Evolutionary conservation across 495 filamentous ascomycete genomes (phyloP), one percentile per base, ranked within the genome.

Genomic region (Aspergillus nanangensis): DNA sequence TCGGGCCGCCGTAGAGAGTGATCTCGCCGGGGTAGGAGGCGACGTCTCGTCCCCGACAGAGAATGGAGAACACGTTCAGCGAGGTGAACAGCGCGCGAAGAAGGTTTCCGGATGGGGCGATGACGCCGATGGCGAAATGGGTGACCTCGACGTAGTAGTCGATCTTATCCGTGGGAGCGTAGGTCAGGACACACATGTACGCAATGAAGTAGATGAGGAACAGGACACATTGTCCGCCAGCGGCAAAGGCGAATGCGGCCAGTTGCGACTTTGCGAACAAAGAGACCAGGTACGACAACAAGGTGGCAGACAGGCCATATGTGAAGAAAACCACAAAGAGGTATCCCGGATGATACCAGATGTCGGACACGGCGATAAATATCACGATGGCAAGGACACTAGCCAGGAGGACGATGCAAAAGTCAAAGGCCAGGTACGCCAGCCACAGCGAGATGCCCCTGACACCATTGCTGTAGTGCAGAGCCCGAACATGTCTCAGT

Each of bases 381-480:
- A 91, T 78, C 27, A 80, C 75, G 11, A 81, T 76, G 13, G 72
- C 69, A 4, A 84, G 53, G 13, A 81, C 78, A 40, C 77, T 82
- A 21, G 74, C 70, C 3, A 77, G 52, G 15, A 89, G 50, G 4
- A 87, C 79, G 27, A 86, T 74, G 33, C 80, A 54, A 55, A 89
- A 91, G 68, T 95, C 90, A 54, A 94, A 94, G 0, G 62, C 48
- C 3, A 83, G 69, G 61, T 95, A 91, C 8, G 90, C 87, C 3
- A 85, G 63, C 86, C 88, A 93, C 8, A 93, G 67, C 3, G 85
- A 84, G 2, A 88, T 54, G 0, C 77, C 76, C 27, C 83, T 71
- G 9, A 88, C 87, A 41, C 87, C 88, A 56, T 92, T 94, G 38
- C 86, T 90, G 65, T 92, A 96, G 55, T 96, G 84, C 34, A 96